Evolutionary conservation across 1,139 yeast species (phyloP).

Genomic region (Candida glucosophila): DNA sequence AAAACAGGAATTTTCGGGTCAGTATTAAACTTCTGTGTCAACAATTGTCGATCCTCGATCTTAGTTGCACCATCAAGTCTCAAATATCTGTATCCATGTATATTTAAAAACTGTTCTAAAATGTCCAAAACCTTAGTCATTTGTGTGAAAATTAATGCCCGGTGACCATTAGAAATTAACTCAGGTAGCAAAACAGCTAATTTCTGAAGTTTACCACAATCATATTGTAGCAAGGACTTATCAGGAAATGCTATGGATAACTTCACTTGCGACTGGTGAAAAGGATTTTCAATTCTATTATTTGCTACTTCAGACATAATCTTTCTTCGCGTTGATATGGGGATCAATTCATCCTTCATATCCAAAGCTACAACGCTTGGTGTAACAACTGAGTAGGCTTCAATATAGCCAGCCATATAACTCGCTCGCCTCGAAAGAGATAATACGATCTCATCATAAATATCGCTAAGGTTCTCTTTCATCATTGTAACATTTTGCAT

Average conservation of each 20-base stretch:
- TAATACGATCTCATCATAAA: slow-evolving; percentile 24
- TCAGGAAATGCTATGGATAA: slow-evolving; percentile 95
- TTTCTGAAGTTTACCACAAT: slow-evolving; percentile 92
- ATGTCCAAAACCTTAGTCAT: slow-evolving; percentile 96
- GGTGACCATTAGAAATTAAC: slow-evolving; percentile 76
- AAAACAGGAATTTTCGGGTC: slow-evolving; percentile 86
- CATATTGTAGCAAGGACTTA: slow-evolving; percentile 82
- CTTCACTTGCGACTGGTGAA: slow-evolving; percentile 80
- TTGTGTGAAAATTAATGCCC: slow-evolving; percentile 94
- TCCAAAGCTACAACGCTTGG: slow-evolving; percentile 81
- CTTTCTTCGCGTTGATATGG: slow-evolving; percentile 22
- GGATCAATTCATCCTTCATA: slow-evolving; percentile 51
- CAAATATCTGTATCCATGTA: slow-evolving; percentile 91
- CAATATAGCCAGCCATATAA: slow-evolving; percentile 44
- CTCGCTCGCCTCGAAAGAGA: slow-evolving; percentile 36
- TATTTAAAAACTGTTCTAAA: slow-evolving; percentile 84
- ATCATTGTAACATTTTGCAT: slow-evolving; percentile 11
- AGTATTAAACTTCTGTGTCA: slow-evolving; percentile 87
- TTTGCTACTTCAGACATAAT: slow-evolving; percentile 25
- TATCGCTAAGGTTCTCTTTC: slow-evolving; percentile 6
- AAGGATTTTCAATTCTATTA: slow-evolving; percentile 47
- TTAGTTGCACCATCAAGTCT: slow-evolving; percentile 96
- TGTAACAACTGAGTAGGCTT: slow-evolving; percentile 77
- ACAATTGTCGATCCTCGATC: slow-evolving; percentile 89
- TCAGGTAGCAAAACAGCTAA: slow-evolving; percentile 69